A percentile compares a stretch with the other conserved stretches of the same genome.
Conservation (phyloP, 2,329 filamentous ascomycete species). For the Aspergillus sojae region DNA sequence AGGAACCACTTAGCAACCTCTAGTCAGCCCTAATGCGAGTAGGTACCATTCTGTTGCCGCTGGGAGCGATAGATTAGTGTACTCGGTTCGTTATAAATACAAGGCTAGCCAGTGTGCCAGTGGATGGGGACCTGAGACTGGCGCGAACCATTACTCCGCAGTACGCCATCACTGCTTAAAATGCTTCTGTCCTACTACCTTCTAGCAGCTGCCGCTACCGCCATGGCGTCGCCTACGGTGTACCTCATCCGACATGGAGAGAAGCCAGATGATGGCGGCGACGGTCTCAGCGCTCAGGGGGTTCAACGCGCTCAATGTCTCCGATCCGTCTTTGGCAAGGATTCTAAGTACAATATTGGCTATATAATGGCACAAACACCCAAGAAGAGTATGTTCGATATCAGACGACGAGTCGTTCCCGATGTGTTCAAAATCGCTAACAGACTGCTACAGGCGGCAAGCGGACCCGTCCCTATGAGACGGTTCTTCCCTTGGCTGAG, state of each 20-base stretch:
- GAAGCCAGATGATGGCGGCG: slow-evolving; percentile 55
- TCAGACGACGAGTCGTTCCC: slow-evolving; percentile 1
- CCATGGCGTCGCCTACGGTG: slow-evolving; percentile 50
- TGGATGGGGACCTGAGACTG: background rate
- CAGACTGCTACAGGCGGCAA: slow-evolving; percentile 48
- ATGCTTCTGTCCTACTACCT: slow-evolving; percentile 11
- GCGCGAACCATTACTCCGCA: background rate
- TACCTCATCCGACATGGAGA: slow-evolving; percentile 68
- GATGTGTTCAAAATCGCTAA: background rate
- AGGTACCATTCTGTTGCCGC: background rate
- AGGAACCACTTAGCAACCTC: background rate
- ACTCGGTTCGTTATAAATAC: background rate
- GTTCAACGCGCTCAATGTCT: slow-evolving; percentile 61
- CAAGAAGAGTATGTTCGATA: slow-evolving; percentile 41
- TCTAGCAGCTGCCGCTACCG: slow-evolving; percentile 19
- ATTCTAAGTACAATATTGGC: slow-evolving; percentile 58
- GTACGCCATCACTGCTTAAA: background rate
- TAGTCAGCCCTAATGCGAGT: background rate
- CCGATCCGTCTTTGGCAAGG: slow-evolving; percentile 57
- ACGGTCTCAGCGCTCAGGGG: slow-evolving; percentile 57
- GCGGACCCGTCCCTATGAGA: slow-evolving; percentile 58
- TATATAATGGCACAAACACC: slow-evolving; percentile 62
- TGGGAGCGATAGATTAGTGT: background rate
- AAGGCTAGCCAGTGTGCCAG: background rate
- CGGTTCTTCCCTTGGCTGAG: slow-evolving; percentile 58